Evolutionary conservation across 208 protist genomes (phyloP), one percentile per base, ranked within the genome.

Genomic region (Tritrichomonas foetus): DNA sequence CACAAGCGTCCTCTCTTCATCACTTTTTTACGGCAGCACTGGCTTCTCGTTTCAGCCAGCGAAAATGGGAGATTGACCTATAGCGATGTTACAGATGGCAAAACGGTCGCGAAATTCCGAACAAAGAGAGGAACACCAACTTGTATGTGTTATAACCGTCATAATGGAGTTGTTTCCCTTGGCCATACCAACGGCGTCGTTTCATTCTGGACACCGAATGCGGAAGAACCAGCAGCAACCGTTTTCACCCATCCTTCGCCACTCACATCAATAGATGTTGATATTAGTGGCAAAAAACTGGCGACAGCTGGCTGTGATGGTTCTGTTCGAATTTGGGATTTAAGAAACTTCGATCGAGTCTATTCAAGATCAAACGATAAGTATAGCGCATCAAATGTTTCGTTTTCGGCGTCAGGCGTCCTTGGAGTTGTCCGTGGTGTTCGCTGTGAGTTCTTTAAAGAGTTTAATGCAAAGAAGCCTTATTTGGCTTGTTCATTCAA

Each of bases 171-270:
- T 44, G 39, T 84, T n/a, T 3, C 44, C n/a, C 20, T 84, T 11
- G 74, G 74, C 16, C 74, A 84, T 13, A 13, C 5, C 9, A 33
- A 44, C 53, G 74, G 74, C 25, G 27, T 44, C 25, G 39, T 84
- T n/a, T 84, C 74, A n/a, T 84, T 84, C 25, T 84, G 74, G 74
- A 53, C 74, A 84, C 74, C 74, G 36, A 84, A 84, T n/a, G 2
- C 25, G 1, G 39, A 49, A 33, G 74, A 84, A n/a, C 74, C 74
- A 49, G 74, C 39, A 33, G 74, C 74, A 11, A 49, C 14, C 25
- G 8, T 84, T 33, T n/a, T 53, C 9, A 84, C 27, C 8, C 74
- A 84, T 84, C 27, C 74, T 33, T 1, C 74, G 33, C 8, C 74
- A 14, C 3, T 84, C 22, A 53, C 41, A 47, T 3, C 74, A 14